phyloP scores from a whole-genome alignment of 257 asterid species.

The Plectranthus barbatus region DNA sequence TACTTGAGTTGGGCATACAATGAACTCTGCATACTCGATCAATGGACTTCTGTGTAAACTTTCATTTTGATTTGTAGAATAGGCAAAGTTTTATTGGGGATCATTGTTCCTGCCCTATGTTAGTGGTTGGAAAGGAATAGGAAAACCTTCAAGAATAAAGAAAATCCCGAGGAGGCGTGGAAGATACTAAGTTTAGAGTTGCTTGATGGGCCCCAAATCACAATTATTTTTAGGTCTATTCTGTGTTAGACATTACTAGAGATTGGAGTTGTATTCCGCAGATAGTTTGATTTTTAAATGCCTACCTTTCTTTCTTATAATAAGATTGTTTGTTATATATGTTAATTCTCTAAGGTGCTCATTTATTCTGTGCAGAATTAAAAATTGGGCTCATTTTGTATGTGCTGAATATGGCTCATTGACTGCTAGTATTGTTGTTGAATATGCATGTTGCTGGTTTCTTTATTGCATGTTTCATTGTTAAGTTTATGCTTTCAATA shows the following conservation, averaged over 20 bases:
- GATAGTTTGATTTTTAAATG: background rate
- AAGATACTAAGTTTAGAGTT: background rate
- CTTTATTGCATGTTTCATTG: background rate
- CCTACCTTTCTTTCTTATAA: background rate
- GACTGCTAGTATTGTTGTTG: background rate
- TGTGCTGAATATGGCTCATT: background rate
- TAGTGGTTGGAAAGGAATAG: background rate
- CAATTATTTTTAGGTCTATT: background rate
- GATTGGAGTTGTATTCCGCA: background rate
- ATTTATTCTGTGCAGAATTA: background rate
- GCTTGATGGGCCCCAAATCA: background rate
- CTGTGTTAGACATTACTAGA: background rate
- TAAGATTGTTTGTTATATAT: too few species aligned
- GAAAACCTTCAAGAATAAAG: background rate
- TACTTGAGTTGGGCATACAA: background rate
- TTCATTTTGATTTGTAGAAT: background rate
- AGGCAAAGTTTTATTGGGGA: background rate
- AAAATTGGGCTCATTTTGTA: conserved; percentile 2
- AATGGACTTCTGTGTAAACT: background rate
- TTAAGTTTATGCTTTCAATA: background rate
- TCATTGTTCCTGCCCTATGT: background rate
- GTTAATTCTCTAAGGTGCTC: background rate
- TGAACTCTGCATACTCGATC: background rate
- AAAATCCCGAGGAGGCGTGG: background rate
- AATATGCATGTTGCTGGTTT: conserved; percentile 2